Percentiles rank a stretch among this genome's conserved stretches.
phyloP scores from a whole-genome alignment of 2,329 filamentous ascomycete genomes.

The Fusarium buharicum region DNA sequence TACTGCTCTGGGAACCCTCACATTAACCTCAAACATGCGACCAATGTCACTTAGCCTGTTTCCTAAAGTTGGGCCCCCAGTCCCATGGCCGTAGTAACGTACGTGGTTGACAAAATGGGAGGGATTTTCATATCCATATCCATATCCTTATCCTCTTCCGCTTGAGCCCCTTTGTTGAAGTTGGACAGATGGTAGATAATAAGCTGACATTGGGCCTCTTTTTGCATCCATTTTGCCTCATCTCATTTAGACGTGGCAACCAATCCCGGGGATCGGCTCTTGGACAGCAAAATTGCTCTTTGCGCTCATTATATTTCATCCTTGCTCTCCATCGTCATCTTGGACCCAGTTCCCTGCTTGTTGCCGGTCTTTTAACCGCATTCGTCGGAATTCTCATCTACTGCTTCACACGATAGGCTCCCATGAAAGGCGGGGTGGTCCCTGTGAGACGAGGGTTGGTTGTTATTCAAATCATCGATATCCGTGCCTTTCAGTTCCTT shows the following conservation, averaged over 20 bases:
- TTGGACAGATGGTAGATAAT: slow-evolving; percentile 12
- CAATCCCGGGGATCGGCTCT: slow-evolving; percentile 38
- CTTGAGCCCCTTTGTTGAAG: slow-evolving; percentile 5
- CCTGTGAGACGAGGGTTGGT: slow-evolving; percentile 42
- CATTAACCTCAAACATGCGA: slow-evolving; percentile 64
- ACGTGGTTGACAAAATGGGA: slow-evolving; percentile 3
- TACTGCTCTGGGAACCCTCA: slow-evolving; percentile 47
- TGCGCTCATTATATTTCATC: slow-evolving; percentile 38
- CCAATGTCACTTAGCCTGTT: slow-evolving; percentile 40
- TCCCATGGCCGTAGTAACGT: background rate
- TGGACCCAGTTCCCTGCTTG: slow-evolving; percentile 40
- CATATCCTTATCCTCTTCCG: background rate
- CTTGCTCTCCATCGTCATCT: slow-evolving; percentile 40
- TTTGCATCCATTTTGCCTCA: slow-evolving; percentile 20
- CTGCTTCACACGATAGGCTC: slow-evolving; percentile 40
- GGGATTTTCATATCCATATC: background rate
- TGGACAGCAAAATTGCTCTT: slow-evolving; percentile 35
- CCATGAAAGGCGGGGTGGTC: slow-evolving; percentile 42
- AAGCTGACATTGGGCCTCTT: slow-evolving; percentile 28
- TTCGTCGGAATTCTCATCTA: slow-evolving; percentile 39
- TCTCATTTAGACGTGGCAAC: slow-evolving; percentile 19
- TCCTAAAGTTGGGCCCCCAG: slow-evolving; percentile 2
- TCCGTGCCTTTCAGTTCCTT: slow-evolving; percentile 4
- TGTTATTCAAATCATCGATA: slow-evolving; percentile 33
- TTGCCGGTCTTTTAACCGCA: slow-evolving; percentile 42